Percentiles rank a stretch among this genome's conserved stretches.
Evolutionary conservation across 2,329 filamentous ascomycete genomes (phyloP).

Genomic region (Calcarisporium arbuscula): DNA sequence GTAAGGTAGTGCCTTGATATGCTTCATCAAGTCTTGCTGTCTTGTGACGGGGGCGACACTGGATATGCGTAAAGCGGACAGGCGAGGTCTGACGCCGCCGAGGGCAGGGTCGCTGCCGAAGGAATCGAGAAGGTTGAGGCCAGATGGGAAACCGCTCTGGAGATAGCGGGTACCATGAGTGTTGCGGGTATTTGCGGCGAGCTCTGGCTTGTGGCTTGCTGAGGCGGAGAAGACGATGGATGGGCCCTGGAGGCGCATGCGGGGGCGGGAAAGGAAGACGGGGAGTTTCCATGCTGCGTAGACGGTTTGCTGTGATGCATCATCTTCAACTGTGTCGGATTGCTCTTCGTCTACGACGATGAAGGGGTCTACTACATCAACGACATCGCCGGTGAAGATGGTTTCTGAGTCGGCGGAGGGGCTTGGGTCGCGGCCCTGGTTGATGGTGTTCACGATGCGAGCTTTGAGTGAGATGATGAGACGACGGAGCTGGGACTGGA

Average conservation of each 20-base stretch:
- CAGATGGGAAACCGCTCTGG: conserved; percentile 60
- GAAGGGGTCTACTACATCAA: conserved; percentile 43
- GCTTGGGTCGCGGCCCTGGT: conserved; percentile 37
- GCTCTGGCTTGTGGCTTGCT: conserved; percentile 51
- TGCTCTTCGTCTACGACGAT: conserved; percentile 39
- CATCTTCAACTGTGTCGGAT: conserved; percentile 17
- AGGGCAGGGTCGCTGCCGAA: conserved; percentile 62
- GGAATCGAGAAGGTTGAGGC: conserved; percentile 71
- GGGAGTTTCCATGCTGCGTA: conserved; percentile 56
- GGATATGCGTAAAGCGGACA: conserved; percentile 70
- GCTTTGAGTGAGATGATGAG: conserved; percentile 63
- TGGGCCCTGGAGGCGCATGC: conserved; percentile 60
- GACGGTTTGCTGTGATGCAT: conserved; percentile 28
- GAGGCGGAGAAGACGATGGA: conserved; percentile 58
- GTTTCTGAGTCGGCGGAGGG: conserved; percentile 49
- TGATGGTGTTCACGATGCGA: conserved; percentile 53
- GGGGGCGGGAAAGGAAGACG: conserved; percentile 51
- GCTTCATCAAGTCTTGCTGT: conserved; percentile 53
- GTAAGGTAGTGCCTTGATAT: conserved; percentile 58
- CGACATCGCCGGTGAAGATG: conserved; percentile 51
- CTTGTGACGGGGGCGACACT: conserved; percentile 64
- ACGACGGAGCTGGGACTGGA: conserved; percentile 54
- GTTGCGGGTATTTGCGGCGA: conserved; percentile 18
- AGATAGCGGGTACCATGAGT: conserved; percentile 54
- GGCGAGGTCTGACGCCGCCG: conserved; percentile 53